Evolutionary conservation across 2,329 filamentous ascomycete genomes (phyloP), one percentile per base, ranked within the genome.

Genomic region (Arthrobotrys musiformis): DNA sequence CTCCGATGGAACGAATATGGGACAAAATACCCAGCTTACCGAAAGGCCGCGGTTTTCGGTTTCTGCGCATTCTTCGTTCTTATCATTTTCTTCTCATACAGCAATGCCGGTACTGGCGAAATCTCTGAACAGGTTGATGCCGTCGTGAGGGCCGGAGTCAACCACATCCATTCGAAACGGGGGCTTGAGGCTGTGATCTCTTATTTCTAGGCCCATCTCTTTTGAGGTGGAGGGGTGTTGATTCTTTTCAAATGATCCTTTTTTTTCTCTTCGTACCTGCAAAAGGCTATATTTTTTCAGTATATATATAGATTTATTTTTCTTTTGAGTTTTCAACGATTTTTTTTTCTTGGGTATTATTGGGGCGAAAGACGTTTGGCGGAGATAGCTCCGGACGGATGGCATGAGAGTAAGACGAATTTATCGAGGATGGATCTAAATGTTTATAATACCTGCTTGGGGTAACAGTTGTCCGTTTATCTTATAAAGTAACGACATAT

Each of bases 1-100:
- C 63, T 73, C 19, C 52, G 68, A 58, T 80, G 79, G 79, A 75
- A 79, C 66, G 78, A 78, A 22, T 80, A 79, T 46, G 79, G 79
- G 19, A 76, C 61, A 5, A 80, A 72, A 7, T 70, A 80, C 24
- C 79, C 79, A 35, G 77, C 66, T 33, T 79, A 50, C 30, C 62
- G 61, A 67, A 78, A 70, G 40, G 80, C 77, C 68, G 78, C 70
- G 24, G 48, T 78, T 28, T 75, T 78, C 58, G 70, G 72, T 8
- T 58, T 33, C 56, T 56, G 67, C 22, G 44, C 64, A 15, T 66
- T 80, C 13, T 33, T 79, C n/a, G 46, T 79, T 26, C 37, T 80
- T 3, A 30, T 80, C 8, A 67, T 77, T 15, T 66, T 80, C 24
- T 75, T 78, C 17, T 62, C 69, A 37, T 75, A 70, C 6, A 70